Percentiles rank a stretch among this genome's conserved stretches.
Conservation (phyloP, 208 protist genomes). For the Porcisia hertigi region DNA sequence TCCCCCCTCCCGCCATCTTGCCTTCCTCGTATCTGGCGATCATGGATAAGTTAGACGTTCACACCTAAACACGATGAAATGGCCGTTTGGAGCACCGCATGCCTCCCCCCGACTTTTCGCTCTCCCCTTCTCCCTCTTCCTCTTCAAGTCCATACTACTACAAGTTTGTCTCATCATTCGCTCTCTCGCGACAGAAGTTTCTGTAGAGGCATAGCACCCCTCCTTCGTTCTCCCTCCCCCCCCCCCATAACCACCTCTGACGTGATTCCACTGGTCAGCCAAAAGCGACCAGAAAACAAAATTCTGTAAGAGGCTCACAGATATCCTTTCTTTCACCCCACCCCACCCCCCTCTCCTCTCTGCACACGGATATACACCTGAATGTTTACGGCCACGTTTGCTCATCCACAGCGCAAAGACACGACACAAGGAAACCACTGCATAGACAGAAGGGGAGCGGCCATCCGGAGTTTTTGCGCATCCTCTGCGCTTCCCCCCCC, state of each 20-base stretch:
- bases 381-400: too few relatives aligned
- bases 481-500: too few relatives aligned
- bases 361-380: too few relatives aligned
- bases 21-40: neutral
- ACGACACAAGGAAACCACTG: too few relatives aligned
- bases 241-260: neutral
- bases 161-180: neutral
- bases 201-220: neutral
- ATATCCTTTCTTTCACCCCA: neutral
- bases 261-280: neutral
- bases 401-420: too few relatives aligned
- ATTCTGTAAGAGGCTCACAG: neutral
- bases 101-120: neutral
- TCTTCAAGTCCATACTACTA: neutral
- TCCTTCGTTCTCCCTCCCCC: neutral
- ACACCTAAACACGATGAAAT: neutral
- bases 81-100: neutral
- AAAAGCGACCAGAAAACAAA: conserved; percentile 19
- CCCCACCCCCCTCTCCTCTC: neutral
- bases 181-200: neutral
- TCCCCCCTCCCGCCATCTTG: neutral
- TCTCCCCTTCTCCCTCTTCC: neutral
- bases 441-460: too few relatives aligned
- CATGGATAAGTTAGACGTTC: neutral
- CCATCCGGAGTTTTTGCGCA: too few relatives aligned